Percentiles rank a stretch among this genome's conserved stretches.
phyloP scores from a whole-genome alignment of 495 filamentous ascomycete species.

The Penicillium dipodomyicola region DNA sequence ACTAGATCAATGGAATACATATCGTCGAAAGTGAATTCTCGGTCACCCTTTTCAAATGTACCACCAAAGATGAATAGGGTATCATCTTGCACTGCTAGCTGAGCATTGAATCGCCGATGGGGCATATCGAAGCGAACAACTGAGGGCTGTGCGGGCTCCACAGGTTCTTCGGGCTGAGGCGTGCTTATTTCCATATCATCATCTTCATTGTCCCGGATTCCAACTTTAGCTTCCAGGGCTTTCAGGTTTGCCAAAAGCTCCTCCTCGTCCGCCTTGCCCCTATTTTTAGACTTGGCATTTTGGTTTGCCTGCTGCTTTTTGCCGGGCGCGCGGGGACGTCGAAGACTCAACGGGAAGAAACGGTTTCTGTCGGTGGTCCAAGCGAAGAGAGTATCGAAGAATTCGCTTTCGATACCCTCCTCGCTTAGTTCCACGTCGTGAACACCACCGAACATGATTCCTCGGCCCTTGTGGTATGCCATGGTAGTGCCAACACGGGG shows the following conservation, averaged over 20 bases:
- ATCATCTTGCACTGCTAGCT: slow-evolving; percentile 87
- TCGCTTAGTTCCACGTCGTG: slow-evolving; percentile 92
- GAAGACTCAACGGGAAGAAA: slow-evolving; percentile 79
- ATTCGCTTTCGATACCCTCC: slow-evolving; percentile 93
- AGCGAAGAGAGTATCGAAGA: slow-evolving; percentile 84
- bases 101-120: slow-evolving; percentile 83
- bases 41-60: slow-evolving; percentile 90
- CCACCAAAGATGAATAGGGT: slow-evolving; percentile 90
- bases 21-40: slow-evolving; percentile 92
- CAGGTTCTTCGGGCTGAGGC: slow-evolving; percentile 49
- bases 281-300: slow-evolving; percentile 58
- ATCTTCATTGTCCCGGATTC: slow-evolving; percentile 46
- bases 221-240: slow-evolving; percentile 68
- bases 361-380: slow-evolving; percentile 94
- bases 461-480: slow-evolving; percentile 87
- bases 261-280: slow-evolving; percentile 82
- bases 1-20: slow-evolving; percentile 87
- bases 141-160: slow-evolving; percentile 47
- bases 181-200: slow-evolving; percentile 52
- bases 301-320: slow-evolving; percentile 60
- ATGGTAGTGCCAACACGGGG: slow-evolving; percentile 84
- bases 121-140: slow-evolving; percentile 71
- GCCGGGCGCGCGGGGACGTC: slow-evolving; percentile 59
- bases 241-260: slow-evolving; percentile 83
- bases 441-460: slow-evolving; percentile 91